Conservation (phyloP, 2,329 filamentous ascomycete genomes). For the Raffaelea albimanens region DNA sequence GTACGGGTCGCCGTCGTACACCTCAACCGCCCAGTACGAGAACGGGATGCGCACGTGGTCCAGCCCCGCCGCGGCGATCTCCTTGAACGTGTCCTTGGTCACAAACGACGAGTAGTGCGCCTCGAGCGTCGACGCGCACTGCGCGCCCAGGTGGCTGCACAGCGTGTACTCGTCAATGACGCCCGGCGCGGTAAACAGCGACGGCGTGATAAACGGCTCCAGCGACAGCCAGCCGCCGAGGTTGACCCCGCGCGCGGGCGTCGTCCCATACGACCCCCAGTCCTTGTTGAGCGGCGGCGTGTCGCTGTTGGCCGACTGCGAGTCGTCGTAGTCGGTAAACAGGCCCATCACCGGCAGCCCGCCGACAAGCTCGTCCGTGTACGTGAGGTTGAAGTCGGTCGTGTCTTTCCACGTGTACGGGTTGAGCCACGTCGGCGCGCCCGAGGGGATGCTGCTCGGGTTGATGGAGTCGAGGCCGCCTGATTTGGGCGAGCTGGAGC, state of each 20-base stretch:
- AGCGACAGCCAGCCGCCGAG: constrained; percentile 88
- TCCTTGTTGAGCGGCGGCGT: constrained; percentile 67
- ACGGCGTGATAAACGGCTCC: constrained; percentile 93
- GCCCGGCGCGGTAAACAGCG: constrained; percentile 60
- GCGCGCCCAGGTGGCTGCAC: constrained; percentile 57
- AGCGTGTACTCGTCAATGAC: constrained; percentile 88
- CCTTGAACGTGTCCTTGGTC: constrained; percentile 70
- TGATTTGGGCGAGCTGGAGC: constrained; percentile 17
- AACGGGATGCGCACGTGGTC: constrained; percentile 96
- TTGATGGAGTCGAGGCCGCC: constrained; percentile 42
- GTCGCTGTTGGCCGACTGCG: constrained; percentile 63
- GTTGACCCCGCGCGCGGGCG: constrained; percentile 82
- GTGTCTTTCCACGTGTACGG: constrained; percentile 91
- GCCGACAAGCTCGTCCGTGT: constrained; percentile 75
- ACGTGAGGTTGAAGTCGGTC: constrained; percentile 86
- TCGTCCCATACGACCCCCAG: constrained; percentile 69
- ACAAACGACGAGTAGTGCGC: constrained; percentile 87
- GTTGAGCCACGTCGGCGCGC: constrained; percentile 69
- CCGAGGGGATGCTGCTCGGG: constrained; percentile 47
- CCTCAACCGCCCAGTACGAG: constrained; percentile 87
- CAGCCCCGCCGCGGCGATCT: constrained; percentile 78
- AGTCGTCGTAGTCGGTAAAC: constrained; percentile 78
- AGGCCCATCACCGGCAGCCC: constrained; percentile 88
- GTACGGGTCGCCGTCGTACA: constrained; percentile 81
- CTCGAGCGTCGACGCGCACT: constrained; percentile 62